These are phyloP conservation scores for Rubia peregrina DNA, from an alignment of 305 asterid species.

Conservation along the genomic window DNA sequence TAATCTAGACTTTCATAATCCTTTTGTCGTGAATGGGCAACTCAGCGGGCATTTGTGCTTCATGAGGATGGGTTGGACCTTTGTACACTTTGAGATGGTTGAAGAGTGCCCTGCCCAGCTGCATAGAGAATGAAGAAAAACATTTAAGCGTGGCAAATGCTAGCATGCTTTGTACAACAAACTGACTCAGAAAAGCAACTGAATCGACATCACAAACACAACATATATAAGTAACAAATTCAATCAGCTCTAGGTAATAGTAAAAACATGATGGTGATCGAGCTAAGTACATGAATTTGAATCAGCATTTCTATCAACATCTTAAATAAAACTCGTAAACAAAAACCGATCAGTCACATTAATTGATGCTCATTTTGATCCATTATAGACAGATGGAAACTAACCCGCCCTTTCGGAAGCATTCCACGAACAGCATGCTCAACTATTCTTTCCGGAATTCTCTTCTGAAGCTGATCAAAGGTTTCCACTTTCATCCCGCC, in stretches of 20 bases:
- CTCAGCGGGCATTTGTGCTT: constrained; percentile 70
- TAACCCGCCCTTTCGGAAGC: constrained; percentile 94
- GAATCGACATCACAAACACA: not conserved
- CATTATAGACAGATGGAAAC: constrained; percentile 19
- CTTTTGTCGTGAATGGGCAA: constrained; percentile 90
- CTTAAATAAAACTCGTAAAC: not conserved
- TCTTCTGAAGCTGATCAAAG: constrained; percentile 83
- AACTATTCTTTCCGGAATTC: constrained; percentile 88
- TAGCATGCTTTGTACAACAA: not conserved
- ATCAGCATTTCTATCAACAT: not conserved
- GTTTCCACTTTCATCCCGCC: constrained; percentile 96
- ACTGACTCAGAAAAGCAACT: not conserved
- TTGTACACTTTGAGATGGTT: constrained; percentile 83
- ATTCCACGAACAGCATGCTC: constrained; percentile 98
- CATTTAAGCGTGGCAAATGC: constrained; percentile 10
- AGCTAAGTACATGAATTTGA: not conserved
- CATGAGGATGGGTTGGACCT: constrained; percentile 92
- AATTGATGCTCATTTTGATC: not conserved
- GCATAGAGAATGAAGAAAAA: constrained; percentile 29
- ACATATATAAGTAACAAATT: not conserved
- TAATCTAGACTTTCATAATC: constrained; percentile 44
- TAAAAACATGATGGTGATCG: not conserved
- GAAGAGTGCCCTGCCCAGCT: constrained; percentile 86
- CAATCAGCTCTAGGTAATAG: not conserved
- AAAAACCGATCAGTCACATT: not conserved